Evolutionary conservation across 2,329 filamentous ascomycete genomes (phyloP), one percentile per base, ranked within the genome.

Genomic region (Albifimbria verrucaria): DNA sequence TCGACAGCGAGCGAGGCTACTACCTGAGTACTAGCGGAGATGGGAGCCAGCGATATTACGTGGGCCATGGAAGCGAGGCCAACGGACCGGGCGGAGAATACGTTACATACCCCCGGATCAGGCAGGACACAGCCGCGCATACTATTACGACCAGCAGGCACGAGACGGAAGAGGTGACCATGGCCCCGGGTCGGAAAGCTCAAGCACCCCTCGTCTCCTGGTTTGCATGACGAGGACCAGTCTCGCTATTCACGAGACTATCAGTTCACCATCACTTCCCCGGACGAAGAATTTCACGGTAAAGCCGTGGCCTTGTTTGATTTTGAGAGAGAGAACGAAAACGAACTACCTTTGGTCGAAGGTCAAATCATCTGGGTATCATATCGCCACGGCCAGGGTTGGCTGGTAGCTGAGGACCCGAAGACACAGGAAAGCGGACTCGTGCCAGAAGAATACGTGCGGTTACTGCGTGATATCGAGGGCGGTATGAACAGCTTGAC

Each of bases 361-460:
- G 94, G 94, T 6, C 94, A 99, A 66, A 90, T 97, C 53, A 96
- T 99, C 52, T 89, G 94, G 77, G 92, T 99, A 22, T 96, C 91
- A 17, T 99, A 97, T 70, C 83, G 94, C 43, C 92, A 97, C 67
- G 93, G 93, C 17, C 92, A 97, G 72, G 94, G 94, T 52, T 99
- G 94, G 94, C 80, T 99, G 49, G 94, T 99, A 22, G 94, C 94
- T 4, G 90, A 97, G 73, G 94, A 99, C 65, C 92, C 93, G 12
- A 92, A 91, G 70, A 97, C 92, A 1, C 91, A 85, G 59, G 94
- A 99, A 73, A 96, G 91, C 64, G 94, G 94, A 1, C 79, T 99
- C 32, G 94, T 99, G 2, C 94, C 94, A 0, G 94, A 99, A 71
- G 92, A 95, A 70, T 99, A 97, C 67, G 94, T 99, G 42, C 86